Conservation (phyloP, 1,139 yeast species). For the Geotrichum macrosporum region DNA sequence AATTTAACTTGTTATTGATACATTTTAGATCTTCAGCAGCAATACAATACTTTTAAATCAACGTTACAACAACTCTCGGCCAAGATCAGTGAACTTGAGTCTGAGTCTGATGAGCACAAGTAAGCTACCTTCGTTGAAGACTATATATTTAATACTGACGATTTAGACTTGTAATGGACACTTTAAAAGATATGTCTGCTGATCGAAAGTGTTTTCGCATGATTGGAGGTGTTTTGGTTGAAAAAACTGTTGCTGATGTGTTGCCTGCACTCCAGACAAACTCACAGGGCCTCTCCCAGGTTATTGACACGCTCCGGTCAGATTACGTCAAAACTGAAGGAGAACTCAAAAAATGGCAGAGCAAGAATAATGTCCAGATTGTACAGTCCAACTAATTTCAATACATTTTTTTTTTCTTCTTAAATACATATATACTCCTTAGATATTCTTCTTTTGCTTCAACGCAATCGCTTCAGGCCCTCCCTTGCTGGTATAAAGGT, state of each 20-base stretch:
- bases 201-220: slow-evolving; percentile 82
- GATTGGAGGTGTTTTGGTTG: slow-evolving; percentile 91
- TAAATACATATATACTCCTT: not conserved
- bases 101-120: slow-evolving; percentile 43
- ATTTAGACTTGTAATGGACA: slow-evolving; percentile 50
- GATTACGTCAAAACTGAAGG: slow-evolving; percentile 39
- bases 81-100: slow-evolving; percentile 43
- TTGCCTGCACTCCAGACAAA: slow-evolving; percentile 63
- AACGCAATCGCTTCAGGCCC: slow-evolving; percentile 18
- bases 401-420: no score
- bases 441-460: slow-evolving; percentile 16
- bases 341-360: slow-evolving; percentile 41
- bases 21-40: slow-evolving; percentile 39
- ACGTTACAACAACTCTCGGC: slow-evolving; percentile 38
- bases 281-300: slow-evolving; percentile 41
- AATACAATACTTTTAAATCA: slow-evolving; percentile 42
- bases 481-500: slow-evolving; percentile 43
- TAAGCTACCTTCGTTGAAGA: slow-evolving; percentile 24
- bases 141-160: no score
- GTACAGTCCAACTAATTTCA: slow-evolving; percentile 30
- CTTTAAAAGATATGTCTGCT: slow-evolving; percentile 49
- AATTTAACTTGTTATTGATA: not conserved
- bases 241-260: slow-evolving; percentile 74
- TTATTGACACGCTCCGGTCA: slow-evolving; percentile 35
- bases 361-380: slow-evolving; percentile 42